Evolutionary conservation across 768 basidiomycete genomes (phyloP), one percentile per base, ranked within the genome.

Genomic region (Suillus clintonianus): DNA sequence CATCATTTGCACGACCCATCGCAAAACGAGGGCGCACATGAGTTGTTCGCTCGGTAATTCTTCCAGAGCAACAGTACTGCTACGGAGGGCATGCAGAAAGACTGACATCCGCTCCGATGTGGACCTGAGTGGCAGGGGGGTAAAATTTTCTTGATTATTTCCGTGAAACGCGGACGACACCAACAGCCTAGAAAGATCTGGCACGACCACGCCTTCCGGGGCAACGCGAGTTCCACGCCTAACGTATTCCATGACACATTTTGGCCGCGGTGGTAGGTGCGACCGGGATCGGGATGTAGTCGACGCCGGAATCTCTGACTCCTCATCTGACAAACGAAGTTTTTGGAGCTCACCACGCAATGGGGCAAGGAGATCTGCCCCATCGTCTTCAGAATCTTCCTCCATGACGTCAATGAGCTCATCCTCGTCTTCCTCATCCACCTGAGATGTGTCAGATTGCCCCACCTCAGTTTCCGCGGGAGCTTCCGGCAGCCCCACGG

Each of bases 331-430:
- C 8, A 70, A 71, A 41, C 83, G 85, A 41, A 92, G 81, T 41
- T 85, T 84, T 58, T 86, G 77, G 24, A 93, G 76, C 62, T 86
- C 89, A 22, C 88, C 89, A 65, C 84, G 88, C 17, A 92, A 76
- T 36, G 89, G 89, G 8, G 89, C 90, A 9, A 92, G 80, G 22
- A 82, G 82, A 71, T 92, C 89, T 11, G 72, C 74, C 6, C 76
- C 74, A 48, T 64, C 69, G 48, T 77, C 83, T 17, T 82, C 81
- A 30, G 85, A 85, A 39, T 84, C 83, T 63, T 88, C 80, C 30
- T 83, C 83, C 0, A 86, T 79, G 13, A 91, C 90, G 63, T 90
- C 91, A 48, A 92, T 79, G 19, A 92, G 74, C 63, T 92, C 89
- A 61, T 86, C 80, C 10, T 79, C 76, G 64, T 88, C 83, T 14